Evolutionary conservation across 306 rosid species (phyloP).

Genomic region (Clitoria ternatea): DNA sequence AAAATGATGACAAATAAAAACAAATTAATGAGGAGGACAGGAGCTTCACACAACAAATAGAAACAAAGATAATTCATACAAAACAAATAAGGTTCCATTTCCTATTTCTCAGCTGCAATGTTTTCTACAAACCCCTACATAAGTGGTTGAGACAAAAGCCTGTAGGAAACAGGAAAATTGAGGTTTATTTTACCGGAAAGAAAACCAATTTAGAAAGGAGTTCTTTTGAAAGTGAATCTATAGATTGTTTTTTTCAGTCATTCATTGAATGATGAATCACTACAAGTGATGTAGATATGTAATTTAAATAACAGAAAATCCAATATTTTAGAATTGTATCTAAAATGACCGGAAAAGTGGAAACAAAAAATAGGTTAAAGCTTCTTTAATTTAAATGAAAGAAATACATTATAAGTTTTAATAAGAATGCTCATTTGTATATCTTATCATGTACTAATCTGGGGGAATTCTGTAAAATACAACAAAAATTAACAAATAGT

Average conservation of each 20-base stretch:
- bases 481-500: slow-evolving; percentile 6
- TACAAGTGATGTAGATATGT: too few relatives aligned
- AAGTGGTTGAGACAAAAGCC: background rate
- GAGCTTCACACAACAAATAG: slow-evolving; percentile 2
- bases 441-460: background rate
- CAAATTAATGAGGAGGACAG: background rate
- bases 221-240: too few relatives aligned
- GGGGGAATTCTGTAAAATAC: slow-evolving; percentile 1
- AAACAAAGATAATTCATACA: slow-evolving; percentile 20
- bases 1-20: slow-evolving; percentile 4
- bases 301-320: too few relatives aligned
- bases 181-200: background rate
- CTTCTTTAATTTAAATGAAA: background rate
- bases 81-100: background rate
- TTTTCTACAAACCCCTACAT: background rate
- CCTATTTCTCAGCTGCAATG: background rate
- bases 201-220: background rate
- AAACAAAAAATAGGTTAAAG: background rate
- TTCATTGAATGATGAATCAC: too few relatives aligned
- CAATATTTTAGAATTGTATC: too few relatives aligned
- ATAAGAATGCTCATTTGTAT: background rate
- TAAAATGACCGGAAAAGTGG: too few relatives aligned
- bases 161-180: background rate
- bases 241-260: too few relatives aligned
- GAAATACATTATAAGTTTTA: background rate